Conservation (phyloP, 495 filamentous ascomycete species). For the Chaetomium cochliodes region DNA sequence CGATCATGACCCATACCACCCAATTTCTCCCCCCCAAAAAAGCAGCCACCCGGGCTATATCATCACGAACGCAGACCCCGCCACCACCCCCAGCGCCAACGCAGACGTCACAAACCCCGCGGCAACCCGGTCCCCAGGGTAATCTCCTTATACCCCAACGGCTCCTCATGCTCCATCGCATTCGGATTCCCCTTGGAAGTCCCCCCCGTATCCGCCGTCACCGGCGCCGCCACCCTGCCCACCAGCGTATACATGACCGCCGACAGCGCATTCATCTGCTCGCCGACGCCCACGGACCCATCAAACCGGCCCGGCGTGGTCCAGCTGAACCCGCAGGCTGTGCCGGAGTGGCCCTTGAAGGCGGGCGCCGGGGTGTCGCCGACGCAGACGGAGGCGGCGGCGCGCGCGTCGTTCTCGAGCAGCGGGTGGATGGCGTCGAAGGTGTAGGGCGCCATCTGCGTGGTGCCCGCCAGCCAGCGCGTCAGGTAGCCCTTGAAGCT, state of each 20-base stretch:
- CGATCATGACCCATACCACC: conserved; percentile 8
- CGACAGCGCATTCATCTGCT: conserved; percentile 70
- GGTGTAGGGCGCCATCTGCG: conserved; percentile 66
- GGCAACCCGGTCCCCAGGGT: conserved; percentile 59
- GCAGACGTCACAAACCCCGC: conserved; percentile 64
- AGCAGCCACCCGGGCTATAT: conserved; percentile 18
- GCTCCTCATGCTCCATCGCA: conserved; percentile 49
- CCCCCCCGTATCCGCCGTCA: conserved; percentile 61
- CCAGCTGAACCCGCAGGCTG: conserved; percentile 56
- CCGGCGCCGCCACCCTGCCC: conserved; percentile 45
- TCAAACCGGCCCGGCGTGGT: conserved; percentile 39
- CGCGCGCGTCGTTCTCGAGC: conserved; percentile 57
- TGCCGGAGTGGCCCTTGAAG: conserved; percentile 48
- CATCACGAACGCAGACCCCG: conserved; percentile 47
- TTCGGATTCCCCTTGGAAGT: conserved; percentile 61
- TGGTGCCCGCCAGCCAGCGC: conserved; percentile 65
- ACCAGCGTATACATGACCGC: conserved; percentile 65
- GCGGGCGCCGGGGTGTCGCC: conserved; percentile 54
- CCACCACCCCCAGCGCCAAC: conserved; percentile 54
- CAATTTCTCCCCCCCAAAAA: not conserved
- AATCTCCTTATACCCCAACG: conserved; percentile 41
- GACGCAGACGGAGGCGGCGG: conserved; percentile 62
- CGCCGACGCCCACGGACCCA: conserved; percentile 56
- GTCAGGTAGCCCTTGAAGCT: conserved; percentile 75
- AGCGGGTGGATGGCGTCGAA: conserved; percentile 55